Evolutionary conservation across 2,329 filamentous ascomycete species (phyloP), one percentile per base, ranked within the genome.

Genomic region (Pyrenophora tritici-repentis): DNA sequence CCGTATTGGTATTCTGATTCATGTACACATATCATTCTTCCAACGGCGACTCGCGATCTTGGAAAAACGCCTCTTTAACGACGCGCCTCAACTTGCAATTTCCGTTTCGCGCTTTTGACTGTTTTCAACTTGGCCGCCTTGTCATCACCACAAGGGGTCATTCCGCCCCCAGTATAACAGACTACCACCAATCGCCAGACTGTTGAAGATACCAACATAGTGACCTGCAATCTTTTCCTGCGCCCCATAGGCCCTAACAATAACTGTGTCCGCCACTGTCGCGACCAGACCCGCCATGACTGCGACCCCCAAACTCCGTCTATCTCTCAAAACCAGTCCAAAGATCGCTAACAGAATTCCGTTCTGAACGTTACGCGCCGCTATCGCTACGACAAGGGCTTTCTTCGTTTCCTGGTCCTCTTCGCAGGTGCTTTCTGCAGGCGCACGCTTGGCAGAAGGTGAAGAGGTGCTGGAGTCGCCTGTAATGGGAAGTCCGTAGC

Each of bases 361-460:
- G 7, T 65, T 65, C 24, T 65, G 62, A 4, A 63, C 37, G 18
- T 65, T 65, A 5, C 62, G 62, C 29, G 61, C 62, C 35, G 62
- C 62, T 33, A 65, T 63, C 1, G 62, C 62, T 12, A 58, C 57
- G 9, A 64, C 59, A 9, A 65, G 41, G 6, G 62, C 62, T 36
- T 60, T 58, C 38, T 63, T 61, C 0, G 57, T 65, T n/a, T 57
- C 45, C 6, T 59, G 50, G 9, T 61, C 54, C 13, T 58, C 51
- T 13, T 61, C 54, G 32, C 29, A 36, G 6, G 31, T 38, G 3
- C 6, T 35, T 18, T 35, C 4, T 12, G 47, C 35, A 3, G 35
- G 9, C 37, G 48, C 24, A 29, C 44, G 53, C 24, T 53, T 56
- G 4, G 42, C 32, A 2, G 47, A 47, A 29, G 24, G 38, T 18